These are phyloP conservation scores for Trichosporon sp. DNA, from an alignment of 1,284 basidiomycete species.

Conservation along the genomic window DNA sequence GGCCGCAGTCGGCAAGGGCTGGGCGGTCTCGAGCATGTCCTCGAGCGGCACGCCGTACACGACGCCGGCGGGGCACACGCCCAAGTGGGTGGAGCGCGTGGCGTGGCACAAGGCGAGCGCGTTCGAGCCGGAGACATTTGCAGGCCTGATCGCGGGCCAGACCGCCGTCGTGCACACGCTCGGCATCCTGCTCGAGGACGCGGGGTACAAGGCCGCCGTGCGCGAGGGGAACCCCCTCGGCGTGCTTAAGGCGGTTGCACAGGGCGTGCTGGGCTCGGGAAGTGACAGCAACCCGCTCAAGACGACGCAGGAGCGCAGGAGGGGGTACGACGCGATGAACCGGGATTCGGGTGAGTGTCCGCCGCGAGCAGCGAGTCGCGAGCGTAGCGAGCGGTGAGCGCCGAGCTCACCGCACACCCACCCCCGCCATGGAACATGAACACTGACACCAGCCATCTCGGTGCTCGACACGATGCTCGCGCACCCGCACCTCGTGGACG, in stretches of 20 bases:
- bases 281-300: conserved; percentile 62
- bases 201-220: conserved; percentile 72
- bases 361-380: background rate
- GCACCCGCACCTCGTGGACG: conserved; percentile 13
- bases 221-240: conserved; percentile 58
- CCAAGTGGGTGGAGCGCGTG: conserved; percentile 74
- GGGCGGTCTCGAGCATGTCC: conserved; percentile 86
- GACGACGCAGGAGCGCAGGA: conserved; percentile 39
- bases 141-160: conserved; percentile 59
- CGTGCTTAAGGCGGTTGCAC: conserved; percentile 53
- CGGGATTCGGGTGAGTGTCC: conserved; percentile 77
- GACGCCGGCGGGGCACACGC: conserved; percentile 82
- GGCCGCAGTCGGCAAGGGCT: conserved; percentile 73
- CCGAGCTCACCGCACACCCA: background rate
- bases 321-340: conserved; percentile 74
- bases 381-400: too few species aligned
- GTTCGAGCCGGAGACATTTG: conserved; percentile 69
- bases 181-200: conserved; percentile 82
- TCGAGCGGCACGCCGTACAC: conserved; percentile 79
- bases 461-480: conserved; percentile 67
- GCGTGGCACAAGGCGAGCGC: conserved; percentile 76
- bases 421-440: too few species aligned
- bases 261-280: conserved; percentile 46
- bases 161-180: conserved; percentile 88
- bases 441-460: conserved; percentile 57